phyloP scores from a whole-genome alignment of 371 early-diverging fungal species.

The Blastocladiella emersonii region DNA sequence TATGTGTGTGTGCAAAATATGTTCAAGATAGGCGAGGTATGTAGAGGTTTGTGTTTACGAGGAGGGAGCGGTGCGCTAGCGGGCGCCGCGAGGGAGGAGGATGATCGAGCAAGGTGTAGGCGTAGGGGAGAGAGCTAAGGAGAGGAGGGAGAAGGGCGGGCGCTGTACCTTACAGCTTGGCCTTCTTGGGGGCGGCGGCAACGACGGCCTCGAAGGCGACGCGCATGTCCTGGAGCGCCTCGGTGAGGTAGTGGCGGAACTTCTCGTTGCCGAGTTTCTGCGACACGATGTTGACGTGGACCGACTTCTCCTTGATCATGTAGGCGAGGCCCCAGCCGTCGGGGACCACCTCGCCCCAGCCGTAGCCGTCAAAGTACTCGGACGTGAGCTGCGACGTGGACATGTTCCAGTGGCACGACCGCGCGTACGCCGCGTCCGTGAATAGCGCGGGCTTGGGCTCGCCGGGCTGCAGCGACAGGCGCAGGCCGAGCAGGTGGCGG shows the following conservation, averaged over 20 bases:
- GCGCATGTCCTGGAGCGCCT: slow-evolving; percentile 59
- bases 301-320: slow-evolving; percentile 68
- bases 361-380: slow-evolving; percentile 83
- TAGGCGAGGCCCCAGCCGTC: slow-evolving; percentile 91
- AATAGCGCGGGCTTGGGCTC: slow-evolving; percentile 73
- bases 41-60: too few species aligned
- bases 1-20: too few species aligned
- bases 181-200: neutral
- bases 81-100: too few species aligned
- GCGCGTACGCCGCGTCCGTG: slow-evolving; percentile 60
- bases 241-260: slow-evolving; percentile 46
- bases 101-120: too few species aligned
- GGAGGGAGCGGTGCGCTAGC: too few species aligned
- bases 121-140: too few species aligned
- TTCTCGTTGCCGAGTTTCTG: slow-evolving; percentile 31
- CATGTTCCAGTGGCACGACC: slow-evolving; percentile 81
- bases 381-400: slow-evolving; percentile 84
- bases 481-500: slow-evolving; percentile 59
- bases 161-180: neutral
- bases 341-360: slow-evolving; percentile 93
- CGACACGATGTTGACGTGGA: slow-evolving; percentile 76
- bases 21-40: too few species aligned
- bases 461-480: slow-evolving; percentile 41
- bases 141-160: too few species aligned
- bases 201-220: neutral